Base-by-base conservation (phyloP, 1,139 yeast species). In the Suhomyces chickasaworum region DNA sequence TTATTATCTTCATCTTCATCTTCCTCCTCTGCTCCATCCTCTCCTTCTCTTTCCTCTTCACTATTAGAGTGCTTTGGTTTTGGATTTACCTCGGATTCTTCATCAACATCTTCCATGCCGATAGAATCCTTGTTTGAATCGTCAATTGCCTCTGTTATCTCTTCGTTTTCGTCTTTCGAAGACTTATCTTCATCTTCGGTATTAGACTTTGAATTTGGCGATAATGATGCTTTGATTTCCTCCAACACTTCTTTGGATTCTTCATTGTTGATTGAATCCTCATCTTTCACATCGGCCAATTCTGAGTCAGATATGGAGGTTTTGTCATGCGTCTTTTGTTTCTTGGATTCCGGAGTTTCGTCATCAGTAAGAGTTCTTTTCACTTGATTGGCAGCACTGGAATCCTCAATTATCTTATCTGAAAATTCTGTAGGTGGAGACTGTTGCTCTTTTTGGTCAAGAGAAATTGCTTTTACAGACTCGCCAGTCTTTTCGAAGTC, bases 1-100 rank as follows among this genome's bases (percentile, higher is more conserved):
- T 56, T 60, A 8, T 45, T 55, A 2, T 52, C 60, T 4, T 50
- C 55, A 2, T 43, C 53, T 20, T 53, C 52, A 9, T 21, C 47
- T 20, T 46, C 46, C 21, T 20, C 45, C 20, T 25, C 42, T 15
- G 32, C 44, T 17, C 34, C 46, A 5, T 45, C 45, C 47, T 37
- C 45, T 8, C 21, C 38, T 8, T 23, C 15, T 25, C 37, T 45
- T 34, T 29, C 34, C 3, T 37, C 33, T 4, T 17, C 31, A 13
- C 43, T 43, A 17, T 38, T 41, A 15, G 32, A 13, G 16, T 29
- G 17, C 17, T 29, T 29, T 6, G 17, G 7, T 44, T 27, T 48
- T 10, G 42, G 41, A 6, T 50, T 57, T 6, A 46, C 51, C 16
- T 46, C 54, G 9, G 50, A 49, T 7, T 38, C 53, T 20, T 49